Conservation (phyloP, 768 basidiomycete species). For the Tricholoma saponaceum region DNA sequence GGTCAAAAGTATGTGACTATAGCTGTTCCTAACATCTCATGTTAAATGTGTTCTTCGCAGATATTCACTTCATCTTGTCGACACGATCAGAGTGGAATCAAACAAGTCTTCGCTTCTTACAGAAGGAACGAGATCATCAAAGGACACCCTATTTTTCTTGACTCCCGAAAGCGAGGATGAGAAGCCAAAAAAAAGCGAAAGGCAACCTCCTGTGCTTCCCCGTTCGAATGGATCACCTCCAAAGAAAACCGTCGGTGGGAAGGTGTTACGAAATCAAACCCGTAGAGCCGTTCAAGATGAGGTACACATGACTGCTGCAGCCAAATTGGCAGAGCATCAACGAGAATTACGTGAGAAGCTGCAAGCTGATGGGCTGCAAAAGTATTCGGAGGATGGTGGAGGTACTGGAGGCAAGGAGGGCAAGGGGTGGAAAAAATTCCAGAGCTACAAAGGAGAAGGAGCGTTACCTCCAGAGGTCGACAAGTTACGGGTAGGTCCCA, state of each 20-base stretch:
- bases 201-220: conserved; percentile 48
- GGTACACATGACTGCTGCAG: conserved; percentile 68
- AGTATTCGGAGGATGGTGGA: conserved; percentile 79
- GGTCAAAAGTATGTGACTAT: conserved; percentile 62
- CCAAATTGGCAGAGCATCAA: conserved; percentile 87
- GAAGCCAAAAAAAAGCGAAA: conserved; percentile 49
- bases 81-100: conserved; percentile 77
- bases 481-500: conserved; percentile 60
- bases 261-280: conserved; percentile 88
- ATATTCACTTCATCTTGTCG: conserved; percentile 84
- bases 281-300: conserved; percentile 86
- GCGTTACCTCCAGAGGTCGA: conserved; percentile 85
- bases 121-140: conserved; percentile 76
- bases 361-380: conserved; percentile 76
- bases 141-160: conserved; percentile 87
- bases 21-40: background rate
- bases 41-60: conserved; percentile 33
- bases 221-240: conserved; percentile 62
- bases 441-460: conserved; percentile 94
- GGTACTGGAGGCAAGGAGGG: conserved; percentile 77
- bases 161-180: conserved; percentile 60
- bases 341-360: conserved; percentile 70
- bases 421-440: conserved; percentile 93
- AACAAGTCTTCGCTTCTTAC: conserved; percentile 70
- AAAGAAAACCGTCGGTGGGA: conserved; percentile 74